Conservation (phyloP, 2,329 filamentous ascomycete species). For the Neonectria hederae region DNA sequence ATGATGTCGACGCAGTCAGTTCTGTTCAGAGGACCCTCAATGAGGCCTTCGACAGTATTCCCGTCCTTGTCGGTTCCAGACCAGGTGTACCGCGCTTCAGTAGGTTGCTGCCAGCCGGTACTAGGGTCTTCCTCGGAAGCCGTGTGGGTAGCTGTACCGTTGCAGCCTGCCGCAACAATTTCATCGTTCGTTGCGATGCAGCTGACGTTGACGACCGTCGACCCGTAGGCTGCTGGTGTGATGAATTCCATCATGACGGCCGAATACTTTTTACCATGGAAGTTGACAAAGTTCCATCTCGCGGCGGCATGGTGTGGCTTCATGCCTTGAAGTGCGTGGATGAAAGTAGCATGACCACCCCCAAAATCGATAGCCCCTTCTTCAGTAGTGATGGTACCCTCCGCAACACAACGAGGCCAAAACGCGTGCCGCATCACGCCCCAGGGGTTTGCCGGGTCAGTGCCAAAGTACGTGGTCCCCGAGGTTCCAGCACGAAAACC, state of each 20-base stretch:
- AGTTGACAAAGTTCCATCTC: slow-evolving; percentile 92
- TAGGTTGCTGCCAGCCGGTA: slow-evolving; percentile 90
- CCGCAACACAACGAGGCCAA: slow-evolving; percentile 86
- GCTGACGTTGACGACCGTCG: slow-evolving; percentile 85
- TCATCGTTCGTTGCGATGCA: slow-evolving; percentile 83
- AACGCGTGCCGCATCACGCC: slow-evolving; percentile 91
- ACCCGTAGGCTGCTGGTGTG: slow-evolving; percentile 91
- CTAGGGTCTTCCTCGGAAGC: slow-evolving; percentile 75
- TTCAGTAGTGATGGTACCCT: slow-evolving; percentile 87
- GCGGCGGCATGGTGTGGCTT: slow-evolving; percentile 96
- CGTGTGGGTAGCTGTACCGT: slow-evolving; percentile 75
- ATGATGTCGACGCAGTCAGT: slow-evolving; percentile 89
- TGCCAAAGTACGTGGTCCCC: slow-evolving; percentile 86
- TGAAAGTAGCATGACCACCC: slow-evolving; percentile 79
- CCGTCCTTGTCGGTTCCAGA: slow-evolving; percentile 79
- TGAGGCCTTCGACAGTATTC: slow-evolving; percentile 72
- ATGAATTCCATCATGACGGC: slow-evolving; percentile 96
- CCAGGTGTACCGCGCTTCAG: slow-evolving; percentile 79
- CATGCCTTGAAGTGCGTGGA: slow-evolving; percentile 94
- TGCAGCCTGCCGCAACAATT: slow-evolving; percentile 76
- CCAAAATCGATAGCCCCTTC: slow-evolving; percentile 86
- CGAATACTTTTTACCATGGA: slow-evolving; percentile 87
- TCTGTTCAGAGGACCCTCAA: slow-evolving; percentile 76
- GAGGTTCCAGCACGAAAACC: slow-evolving; percentile 87
- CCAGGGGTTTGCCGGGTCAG: slow-evolving; percentile 87